Conservation (phyloP, 495 filamentous ascomycete genomes). For the Cercophora sp. region DNA sequence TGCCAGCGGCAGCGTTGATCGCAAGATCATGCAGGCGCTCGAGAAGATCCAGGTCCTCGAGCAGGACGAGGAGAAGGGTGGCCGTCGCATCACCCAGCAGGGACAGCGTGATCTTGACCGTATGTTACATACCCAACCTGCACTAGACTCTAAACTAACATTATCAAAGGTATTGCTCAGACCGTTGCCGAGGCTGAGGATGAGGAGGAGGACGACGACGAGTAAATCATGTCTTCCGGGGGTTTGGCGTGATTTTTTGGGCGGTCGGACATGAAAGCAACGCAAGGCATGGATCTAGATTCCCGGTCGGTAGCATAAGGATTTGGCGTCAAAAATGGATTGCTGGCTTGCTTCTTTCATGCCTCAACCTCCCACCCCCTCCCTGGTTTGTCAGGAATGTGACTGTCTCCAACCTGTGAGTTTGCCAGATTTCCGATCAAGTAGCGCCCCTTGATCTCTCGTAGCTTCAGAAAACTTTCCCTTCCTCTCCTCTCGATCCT, state of each 20-base stretch:
- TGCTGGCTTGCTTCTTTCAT: slow-evolving; percentile 32
- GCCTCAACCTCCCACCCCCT: slow-evolving; percentile 11
- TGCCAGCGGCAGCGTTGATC: slow-evolving; percentile 89
- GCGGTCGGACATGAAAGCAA: slow-evolving; percentile 12
- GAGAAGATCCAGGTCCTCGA: slow-evolving; percentile 99
- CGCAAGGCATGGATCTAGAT: slow-evolving; percentile 27
- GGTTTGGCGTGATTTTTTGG: not conserved
- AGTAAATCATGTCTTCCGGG: slow-evolving; percentile 36
- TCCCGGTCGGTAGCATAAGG: slow-evolving; percentile 37
- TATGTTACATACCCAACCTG: slow-evolving; percentile 25
- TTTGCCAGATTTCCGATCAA: too few relatives aligned
- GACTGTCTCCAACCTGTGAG: too few relatives aligned
- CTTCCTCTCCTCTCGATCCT: too few relatives aligned
- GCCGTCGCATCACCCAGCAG: slow-evolving; percentile 90
- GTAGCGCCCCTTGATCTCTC: too few relatives aligned
- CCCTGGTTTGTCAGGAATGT: not conserved
- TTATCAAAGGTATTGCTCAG: slow-evolving; percentile 57
- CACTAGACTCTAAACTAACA: not conserved
- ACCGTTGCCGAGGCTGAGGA: slow-evolving; percentile 69
- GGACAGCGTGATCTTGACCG: slow-evolving; percentile 99
- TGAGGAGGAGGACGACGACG: slow-evolving; percentile 62
- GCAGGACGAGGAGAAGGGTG: slow-evolving; percentile 94
- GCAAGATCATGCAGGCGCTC: slow-evolving; percentile 90
- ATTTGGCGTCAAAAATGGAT: slow-evolving; percentile 39
- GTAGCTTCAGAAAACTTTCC: too few relatives aligned